phyloP scores from a whole-genome alignment of 108 stramenopile genomes.

The Cyclostephanos tholiformis region DNA sequence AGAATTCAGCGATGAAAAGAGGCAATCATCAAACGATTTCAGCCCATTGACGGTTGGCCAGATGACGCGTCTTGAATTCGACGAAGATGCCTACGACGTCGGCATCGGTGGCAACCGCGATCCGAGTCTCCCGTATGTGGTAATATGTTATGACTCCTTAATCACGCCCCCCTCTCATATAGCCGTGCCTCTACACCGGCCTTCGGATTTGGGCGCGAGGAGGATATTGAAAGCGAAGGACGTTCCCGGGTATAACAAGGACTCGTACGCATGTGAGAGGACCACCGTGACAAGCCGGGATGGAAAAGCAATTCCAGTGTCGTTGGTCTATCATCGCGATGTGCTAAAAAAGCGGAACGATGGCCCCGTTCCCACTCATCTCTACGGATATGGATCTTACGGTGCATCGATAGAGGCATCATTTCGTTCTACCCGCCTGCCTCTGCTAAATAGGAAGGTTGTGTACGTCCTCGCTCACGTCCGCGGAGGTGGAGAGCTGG shows the following conservation, averaged over 20 bases:
- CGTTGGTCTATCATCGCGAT: slow-evolving; percentile 84
- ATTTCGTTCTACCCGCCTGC: slow-evolving; percentile 63
- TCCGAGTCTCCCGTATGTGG: slow-evolving; percentile 72
- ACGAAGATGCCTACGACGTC: slow-evolving; percentile 84
- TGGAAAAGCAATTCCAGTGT: slow-evolving; percentile 83
- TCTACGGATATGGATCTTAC: slow-evolving; percentile 95
- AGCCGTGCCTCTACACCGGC: slow-evolving; percentile 57
- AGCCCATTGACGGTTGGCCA: slow-evolving; percentile 47
- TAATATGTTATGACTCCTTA: slow-evolving; percentile 83
- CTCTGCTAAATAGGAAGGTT: slow-evolving; percentile 86
- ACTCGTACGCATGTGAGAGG: slow-evolving; percentile 77
- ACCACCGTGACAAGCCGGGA: slow-evolving; percentile 74
- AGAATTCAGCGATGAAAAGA: slow-evolving; percentile 36
- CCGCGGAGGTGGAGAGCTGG: slow-evolving; percentile 97
- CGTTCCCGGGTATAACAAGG: slow-evolving; percentile 87
- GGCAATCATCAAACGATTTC: slow-evolving; percentile 41
- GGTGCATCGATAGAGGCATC: slow-evolving; percentile 90
- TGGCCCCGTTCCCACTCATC: slow-evolving; percentile 63
- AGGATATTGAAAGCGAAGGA: slow-evolving; percentile 74
- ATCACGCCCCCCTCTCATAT: slow-evolving; percentile 75
- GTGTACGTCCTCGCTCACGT: slow-evolving; percentile 93
- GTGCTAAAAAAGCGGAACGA: slow-evolving; percentile 42
- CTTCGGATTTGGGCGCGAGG: slow-evolving; percentile 47
- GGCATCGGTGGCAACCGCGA: slow-evolving; percentile 67
- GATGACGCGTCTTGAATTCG: slow-evolving; percentile 58